These are phyloP conservation scores for Microbotryomycetes sp. DNA, from an alignment of 1,284 basidiomycete genomes.

Conservation along the genomic window DNA sequence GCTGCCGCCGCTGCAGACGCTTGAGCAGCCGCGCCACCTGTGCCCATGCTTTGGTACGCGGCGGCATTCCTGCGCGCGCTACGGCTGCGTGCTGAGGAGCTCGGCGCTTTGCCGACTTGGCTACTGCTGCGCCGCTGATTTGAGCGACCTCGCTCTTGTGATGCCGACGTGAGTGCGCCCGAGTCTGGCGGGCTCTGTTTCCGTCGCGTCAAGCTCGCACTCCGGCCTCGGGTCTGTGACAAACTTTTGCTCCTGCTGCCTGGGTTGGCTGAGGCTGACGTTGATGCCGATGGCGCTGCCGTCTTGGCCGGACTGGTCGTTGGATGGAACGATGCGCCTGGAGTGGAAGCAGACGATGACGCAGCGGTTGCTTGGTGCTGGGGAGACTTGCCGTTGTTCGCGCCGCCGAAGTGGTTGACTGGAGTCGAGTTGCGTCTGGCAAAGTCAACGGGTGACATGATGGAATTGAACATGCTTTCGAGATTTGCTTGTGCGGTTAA, in stretches of 20 bases:
- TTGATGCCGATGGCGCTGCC: not conserved
- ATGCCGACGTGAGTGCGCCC: not conserved
- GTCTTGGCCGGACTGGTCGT: too few relatives aligned
- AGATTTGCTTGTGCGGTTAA: not conserved
- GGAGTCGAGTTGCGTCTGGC: not conserved
- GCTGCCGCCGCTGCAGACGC: not conserved
- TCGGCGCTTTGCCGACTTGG: slow-evolving; percentile 23
- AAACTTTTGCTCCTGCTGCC: not conserved
- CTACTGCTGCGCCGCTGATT: not conserved
- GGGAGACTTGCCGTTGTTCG: not conserved
- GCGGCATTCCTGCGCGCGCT: slow-evolving; percentile 18
- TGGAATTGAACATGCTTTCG: not conserved
- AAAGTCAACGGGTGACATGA: not conserved
- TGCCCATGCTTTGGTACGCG: slow-evolving; percentile 8
- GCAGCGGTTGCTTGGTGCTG: not conserved
- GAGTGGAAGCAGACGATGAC: not conserved
- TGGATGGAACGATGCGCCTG: not conserved
- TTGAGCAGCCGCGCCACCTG: not conserved
- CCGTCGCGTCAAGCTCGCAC: not conserved
- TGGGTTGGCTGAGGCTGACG: not conserved
- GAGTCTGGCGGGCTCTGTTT: not conserved
- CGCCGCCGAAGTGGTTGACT: too few relatives aligned
- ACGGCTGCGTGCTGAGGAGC: slow-evolving; percentile 14
- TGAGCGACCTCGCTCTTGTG: not conserved
- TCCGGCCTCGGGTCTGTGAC: not conserved